Percentiles rank a stretch among this genome's conserved stretches.
Evolutionary conservation across 768 basidiomycete species (phyloP).

Genomic region (Pleurotus sapidus): DNA sequence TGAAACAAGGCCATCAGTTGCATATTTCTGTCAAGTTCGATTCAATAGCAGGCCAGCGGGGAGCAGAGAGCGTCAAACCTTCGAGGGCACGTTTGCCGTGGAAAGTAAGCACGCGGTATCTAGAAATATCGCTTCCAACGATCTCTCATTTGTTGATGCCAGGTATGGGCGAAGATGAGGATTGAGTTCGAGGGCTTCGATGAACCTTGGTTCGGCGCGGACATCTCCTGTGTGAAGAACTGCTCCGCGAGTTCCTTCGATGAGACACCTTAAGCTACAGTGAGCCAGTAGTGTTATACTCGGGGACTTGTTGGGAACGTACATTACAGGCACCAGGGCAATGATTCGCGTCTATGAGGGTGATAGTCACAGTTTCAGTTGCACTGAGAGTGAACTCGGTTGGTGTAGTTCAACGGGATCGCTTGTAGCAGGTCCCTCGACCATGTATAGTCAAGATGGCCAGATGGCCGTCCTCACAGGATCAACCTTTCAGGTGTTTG

Average conservation of each 20-base stretch:
- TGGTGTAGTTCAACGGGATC: slow-evolving; percentile 62
- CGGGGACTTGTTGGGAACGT: slow-evolving; percentile 19
- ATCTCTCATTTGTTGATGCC: slow-evolving; percentile 22
- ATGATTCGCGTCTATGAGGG: slow-evolving; percentile 89
- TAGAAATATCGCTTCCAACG: slow-evolving; percentile 76
- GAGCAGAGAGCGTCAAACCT: slow-evolving; percentile 33
- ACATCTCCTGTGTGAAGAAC: slow-evolving; percentile 94
- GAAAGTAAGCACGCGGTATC: slow-evolving; percentile 75
- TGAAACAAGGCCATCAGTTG: slow-evolving; percentile 61
- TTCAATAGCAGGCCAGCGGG: neutral
- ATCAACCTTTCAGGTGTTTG: slow-evolving; percentile 62
- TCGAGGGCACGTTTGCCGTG: slow-evolving; percentile 50
- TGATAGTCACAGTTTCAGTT: slow-evolving; percentile 63
- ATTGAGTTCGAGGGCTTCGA: slow-evolving; percentile 65
- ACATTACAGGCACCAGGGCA: slow-evolving; percentile 97
- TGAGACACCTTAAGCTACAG: slow-evolving; percentile 65
- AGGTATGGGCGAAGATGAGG: slow-evolving; percentile 75
- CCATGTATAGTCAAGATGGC: slow-evolving; percentile 43
- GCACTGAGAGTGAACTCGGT: slow-evolving; percentile 56
- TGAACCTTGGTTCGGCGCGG: slow-evolving; percentile 80
- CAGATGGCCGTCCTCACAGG: slow-evolving; percentile 44
- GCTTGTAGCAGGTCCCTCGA: slow-evolving; percentile 69
- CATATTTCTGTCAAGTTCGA: slow-evolving; percentile 48
- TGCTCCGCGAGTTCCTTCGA: slow-evolving; percentile 66
- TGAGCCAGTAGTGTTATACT: neutral